Base-by-base conservation (phyloP, 257 asterid genomes). In the Solanum bukasovii region DNA sequence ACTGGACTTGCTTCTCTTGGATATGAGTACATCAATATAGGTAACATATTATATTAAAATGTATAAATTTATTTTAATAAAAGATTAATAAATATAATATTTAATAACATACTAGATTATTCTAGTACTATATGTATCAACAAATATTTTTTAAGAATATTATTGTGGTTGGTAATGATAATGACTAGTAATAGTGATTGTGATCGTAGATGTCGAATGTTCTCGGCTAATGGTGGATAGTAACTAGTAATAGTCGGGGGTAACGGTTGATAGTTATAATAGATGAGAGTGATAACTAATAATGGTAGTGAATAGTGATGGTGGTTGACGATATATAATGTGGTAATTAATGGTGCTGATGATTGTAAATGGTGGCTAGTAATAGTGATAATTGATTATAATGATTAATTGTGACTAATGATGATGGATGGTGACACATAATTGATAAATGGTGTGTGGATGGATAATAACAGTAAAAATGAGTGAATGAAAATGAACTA, bases 1-100 rank as follows among this genome's bases (percentile, higher is more conserved):
- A 91, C 91, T 18, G 98, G 98, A 61, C 96, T 96, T 78, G 92
- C 98, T 87, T 92, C 89, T 13, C 89, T 89, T 65, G 99, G 99
- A 81, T 96, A 95, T 68, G 20, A 89, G 7, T 95, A 94, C 86
- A 89, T 96, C 84, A 96, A 96, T 65, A 77, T 96, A 6, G 99
- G 98, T 96, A 88, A 6, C 34, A 18, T 52, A 52, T 52, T 12
- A 12, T 63, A 63, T 68, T 68, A 27, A 68, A 68, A 68, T 27
- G 0, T 23, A 61, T 23, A 27, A 67, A 67, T 11, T 67, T 27
- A 13, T 67, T 12, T 63, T 63, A 63, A 23, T 63, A 63, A 23
- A 9, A 52, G 5, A 63, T 56, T 18, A 23, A 10, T 65, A n/a
- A 65, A n/a, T 65, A 21, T 49, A 13, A 59, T 0, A 61, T 21